Evolutionary conservation across 306 rosid genomes (phyloP).

Genomic region (Spatholobus suberectus): DNA sequence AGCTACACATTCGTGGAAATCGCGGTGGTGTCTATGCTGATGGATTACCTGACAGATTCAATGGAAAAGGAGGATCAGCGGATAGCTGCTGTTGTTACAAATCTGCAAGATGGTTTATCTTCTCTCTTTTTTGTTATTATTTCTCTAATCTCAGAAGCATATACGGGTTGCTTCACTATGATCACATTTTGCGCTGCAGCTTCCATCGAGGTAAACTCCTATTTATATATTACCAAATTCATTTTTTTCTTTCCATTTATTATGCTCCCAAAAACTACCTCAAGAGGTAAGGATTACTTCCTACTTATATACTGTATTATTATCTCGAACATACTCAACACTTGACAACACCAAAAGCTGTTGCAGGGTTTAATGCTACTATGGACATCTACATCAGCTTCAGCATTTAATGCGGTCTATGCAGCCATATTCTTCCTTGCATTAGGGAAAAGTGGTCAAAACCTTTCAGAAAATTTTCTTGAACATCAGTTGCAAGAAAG

Average conservation of each 20-base stretch:
- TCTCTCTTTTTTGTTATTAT: neutral
- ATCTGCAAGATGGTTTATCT: neutral
- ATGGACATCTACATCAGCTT: neutral
- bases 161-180: neutral
- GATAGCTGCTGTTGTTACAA: neutral
- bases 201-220: neutral
- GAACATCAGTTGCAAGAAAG: neutral
- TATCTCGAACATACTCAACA: too few species aligned
- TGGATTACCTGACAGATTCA: neutral
- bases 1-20: neutral
- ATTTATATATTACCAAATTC: too few species aligned
- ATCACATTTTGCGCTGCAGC: neutral
- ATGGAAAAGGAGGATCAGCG: too few species aligned
- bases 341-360: neutral
- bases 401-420: neutral
- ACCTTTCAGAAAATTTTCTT: neutral
- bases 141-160: neutral
- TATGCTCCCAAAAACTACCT: too few species aligned
- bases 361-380: slow-evolving; percentile 16
- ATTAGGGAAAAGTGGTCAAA: neutral
- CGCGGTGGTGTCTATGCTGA: neutral
- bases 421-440: neutral
- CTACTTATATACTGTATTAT: too few species aligned
- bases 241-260: too few species aligned
- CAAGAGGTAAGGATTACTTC: too few species aligned